Base-by-base conservation (phyloP, 345 rosid genomes). In the Psidium guajava region DNA sequence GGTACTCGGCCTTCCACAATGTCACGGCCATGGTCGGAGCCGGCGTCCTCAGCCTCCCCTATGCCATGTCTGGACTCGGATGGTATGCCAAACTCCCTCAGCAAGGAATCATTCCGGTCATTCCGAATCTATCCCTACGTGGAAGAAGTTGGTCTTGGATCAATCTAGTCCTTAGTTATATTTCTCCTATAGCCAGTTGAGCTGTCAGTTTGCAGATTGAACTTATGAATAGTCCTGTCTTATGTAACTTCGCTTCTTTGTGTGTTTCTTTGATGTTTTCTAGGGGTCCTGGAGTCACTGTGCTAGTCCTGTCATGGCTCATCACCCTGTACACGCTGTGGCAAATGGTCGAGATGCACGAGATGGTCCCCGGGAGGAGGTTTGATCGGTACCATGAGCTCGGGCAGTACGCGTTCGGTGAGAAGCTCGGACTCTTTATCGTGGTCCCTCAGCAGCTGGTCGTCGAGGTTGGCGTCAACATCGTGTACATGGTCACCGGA, bases 301-400 rank as follows among this genome's bases (percentile, higher is more conserved):
- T 92, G 53, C 84, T 93, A 83, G 40, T 91, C 50, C 86, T 93
- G 2, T 93, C 94, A 14, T 93, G 95, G 93, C 0, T 86, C 80
- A 88, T 91, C 84, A 93, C 95, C 2, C 85, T 92, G 0, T 93
- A 91, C 89, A 92, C 98, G 27, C 61, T 95, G 84, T 95, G 98
- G 96, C 97, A 95, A 89, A 94, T 95, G 98, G 98, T 95, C 6
- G 93, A 94, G 83, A 95, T 94, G 98, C 98, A 94, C 85, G 96
- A 95, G 84, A 94, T 93, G 96, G 95, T 95, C 81, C 95, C 95
- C 0, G 98, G 95, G 18, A 91, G 56, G 50, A 89, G 96, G 88
- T 93, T 95, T 4, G 98, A 94, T 80, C 86, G 98, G 50, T 95
- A 95, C 89, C 98, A 95, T 27, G 98, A 95, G 36, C 92, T 94